These are phyloP conservation scores for Candolleomyces eurysporus DNA, from an alignment of 768 basidiomycete genomes.

Conservation along the genomic window DNA sequence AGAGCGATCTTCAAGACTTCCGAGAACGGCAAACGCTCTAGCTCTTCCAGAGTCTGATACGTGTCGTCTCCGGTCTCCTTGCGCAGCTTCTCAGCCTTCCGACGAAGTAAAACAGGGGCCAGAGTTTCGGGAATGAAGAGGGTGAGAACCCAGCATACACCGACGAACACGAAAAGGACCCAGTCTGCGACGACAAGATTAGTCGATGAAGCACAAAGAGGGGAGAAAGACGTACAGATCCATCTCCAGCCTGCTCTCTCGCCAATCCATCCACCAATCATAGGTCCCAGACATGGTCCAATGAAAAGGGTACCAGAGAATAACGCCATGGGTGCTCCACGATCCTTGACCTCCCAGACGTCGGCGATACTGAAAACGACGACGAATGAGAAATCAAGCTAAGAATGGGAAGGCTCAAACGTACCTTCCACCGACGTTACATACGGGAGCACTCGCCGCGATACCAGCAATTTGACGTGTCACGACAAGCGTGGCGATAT, in stretches of 20 bases:
- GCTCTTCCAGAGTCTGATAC: constrained; percentile 35
- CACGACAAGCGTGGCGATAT: constrained; percentile 43
- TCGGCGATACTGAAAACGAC: constrained; percentile 31
- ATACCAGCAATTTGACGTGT: constrained; percentile 45
- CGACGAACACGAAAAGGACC: constrained; percentile 44
- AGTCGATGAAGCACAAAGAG: neutral
- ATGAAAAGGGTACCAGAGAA: constrained; percentile 50
- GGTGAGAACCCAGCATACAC: constrained; percentile 32
- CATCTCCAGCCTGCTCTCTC: constrained; percentile 44
- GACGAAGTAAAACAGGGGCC: constrained; percentile 42
- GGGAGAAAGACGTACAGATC: constrained; percentile 32
- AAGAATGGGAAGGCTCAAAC: too few species aligned
- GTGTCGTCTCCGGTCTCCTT: constrained; percentile 36
- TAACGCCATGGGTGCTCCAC: constrained; percentile 47
- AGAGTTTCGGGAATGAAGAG: constrained; percentile 53
- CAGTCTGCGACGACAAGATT: constrained; percentile 25
- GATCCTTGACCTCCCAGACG: constrained; percentile 38
- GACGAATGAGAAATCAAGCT: too few species aligned
- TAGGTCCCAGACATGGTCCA: constrained; percentile 48
- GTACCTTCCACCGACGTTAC: constrained; percentile 37
- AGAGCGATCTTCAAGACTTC: constrained; percentile 37
- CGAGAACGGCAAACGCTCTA: constrained; percentile 31
- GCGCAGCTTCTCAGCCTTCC: constrained; percentile 39
- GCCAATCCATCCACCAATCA: constrained; percentile 49
- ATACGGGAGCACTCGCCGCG: constrained; percentile 40